phyloP scores from a whole-genome alignment of 805 yeast species.

The Priceomyces castillae region DNA sequence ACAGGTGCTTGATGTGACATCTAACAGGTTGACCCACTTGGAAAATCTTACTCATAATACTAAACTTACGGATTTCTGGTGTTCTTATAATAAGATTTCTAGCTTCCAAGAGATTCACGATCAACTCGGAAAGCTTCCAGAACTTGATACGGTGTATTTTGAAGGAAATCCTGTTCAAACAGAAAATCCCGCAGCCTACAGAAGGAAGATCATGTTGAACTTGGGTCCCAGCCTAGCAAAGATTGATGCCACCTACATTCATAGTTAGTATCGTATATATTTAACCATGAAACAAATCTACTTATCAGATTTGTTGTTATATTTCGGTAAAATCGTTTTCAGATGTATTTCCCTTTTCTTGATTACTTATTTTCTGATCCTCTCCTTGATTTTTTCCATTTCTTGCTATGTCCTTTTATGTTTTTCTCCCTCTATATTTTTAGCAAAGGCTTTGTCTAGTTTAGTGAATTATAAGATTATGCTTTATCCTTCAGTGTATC shows the following conservation, averaged over 20 bases:
- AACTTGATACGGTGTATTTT: conserved; percentile 83
- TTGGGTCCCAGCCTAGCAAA: conserved; percentile 71
- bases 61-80: conserved; percentile 91
- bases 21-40: conserved; percentile 62
- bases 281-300: no score
- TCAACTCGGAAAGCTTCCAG: conserved; percentile 59
- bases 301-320: no score
- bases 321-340: no score
- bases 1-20: conserved; percentile 75
- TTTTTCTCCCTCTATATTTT: no score
- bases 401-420: no score
- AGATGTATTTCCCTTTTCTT: no score
- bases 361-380: no score
- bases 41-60: conserved; percentile 63
- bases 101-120: conserved; percentile 66
- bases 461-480: no score
- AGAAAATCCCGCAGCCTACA: conserved; percentile 71
- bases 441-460: no score
- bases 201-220: conserved; percentile 75
- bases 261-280: conserved; percentile 1
- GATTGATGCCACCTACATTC: conserved; percentile 85
- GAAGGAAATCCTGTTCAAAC: conserved; percentile 90
- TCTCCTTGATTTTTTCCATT: no score
- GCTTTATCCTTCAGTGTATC: no score
- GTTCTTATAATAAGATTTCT: conserved; percentile 70